A percentile compares a stretch with the other conserved stretches of the same genome.
Evolutionary conservation across 2,329 filamentous ascomycete species (phyloP).

Genomic region (Metarhizium guizhouense): DNA sequence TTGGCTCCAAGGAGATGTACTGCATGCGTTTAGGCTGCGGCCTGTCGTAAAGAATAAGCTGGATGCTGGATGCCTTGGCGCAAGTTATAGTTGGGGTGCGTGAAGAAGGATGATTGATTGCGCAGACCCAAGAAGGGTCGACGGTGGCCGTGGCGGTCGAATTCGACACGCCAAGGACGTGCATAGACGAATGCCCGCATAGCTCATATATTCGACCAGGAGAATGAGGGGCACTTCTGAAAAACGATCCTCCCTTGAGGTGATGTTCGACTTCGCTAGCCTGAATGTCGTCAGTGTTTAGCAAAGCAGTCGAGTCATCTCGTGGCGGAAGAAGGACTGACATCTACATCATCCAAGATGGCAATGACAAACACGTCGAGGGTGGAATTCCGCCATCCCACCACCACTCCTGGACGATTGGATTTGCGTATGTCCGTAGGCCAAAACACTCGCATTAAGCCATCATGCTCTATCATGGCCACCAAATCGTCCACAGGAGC

Average conservation of each 20-base stretch:
- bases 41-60: constrained; percentile 82
- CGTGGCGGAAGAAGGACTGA: constrained; percentile 31
- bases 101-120: constrained; percentile 41
- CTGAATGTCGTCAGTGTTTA: constrained; percentile 28
- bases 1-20: constrained; percentile 86
- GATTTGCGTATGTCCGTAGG: constrained; percentile 73
- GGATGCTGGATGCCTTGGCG: constrained; percentile 62
- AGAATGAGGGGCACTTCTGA: constrained; percentile 73
- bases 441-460: constrained; percentile 97
- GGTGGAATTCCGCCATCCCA: constrained; percentile 92
- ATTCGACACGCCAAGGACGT: constrained; percentile 81
- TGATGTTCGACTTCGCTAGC: constrained; percentile 78
- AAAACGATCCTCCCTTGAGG: constrained; percentile 71
- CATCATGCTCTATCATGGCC: constrained; percentile 69
- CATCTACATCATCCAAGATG: constrained; percentile 84
- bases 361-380: constrained; percentile 86
- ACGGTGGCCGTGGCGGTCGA: constrained; percentile 35
- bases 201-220: constrained; percentile 73
- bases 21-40: constrained; percentile 86
- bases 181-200: constrained; percentile 74
- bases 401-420: constrained; percentile 70
- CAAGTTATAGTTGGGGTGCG: constrained; percentile 66
- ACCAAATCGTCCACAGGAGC: constrained; percentile 19
- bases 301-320: neutral
- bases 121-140: constrained; percentile 62